Base-by-base conservation (phyloP, 257 asterid genomes). In the Eucommia ulmoides region DNA sequence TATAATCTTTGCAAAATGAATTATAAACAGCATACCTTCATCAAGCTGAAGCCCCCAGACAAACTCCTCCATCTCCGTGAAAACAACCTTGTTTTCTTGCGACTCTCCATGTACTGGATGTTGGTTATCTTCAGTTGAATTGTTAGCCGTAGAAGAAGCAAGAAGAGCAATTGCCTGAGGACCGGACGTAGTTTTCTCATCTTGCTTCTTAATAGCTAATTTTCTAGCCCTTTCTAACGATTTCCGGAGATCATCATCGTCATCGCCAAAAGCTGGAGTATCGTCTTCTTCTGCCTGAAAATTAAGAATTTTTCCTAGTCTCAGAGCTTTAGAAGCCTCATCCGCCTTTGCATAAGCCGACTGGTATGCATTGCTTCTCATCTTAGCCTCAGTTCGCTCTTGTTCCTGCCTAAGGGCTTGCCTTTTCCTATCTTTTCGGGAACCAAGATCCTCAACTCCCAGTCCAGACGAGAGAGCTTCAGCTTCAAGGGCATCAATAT, bases 1-100 rank as follows among this genome's bases (percentile, higher is more conserved):
- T 29, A 29, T 29, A 29, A 29, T 29, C 12, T n/a, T 29, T 29
- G 38, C 8, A 29, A 7, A 42, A 42, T 8, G 20, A 52, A 56
- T 41, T 14, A 19, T 45, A 10, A 41, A 46, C 20, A 8, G 22
- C 33, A 29, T 75, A 82, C 94, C 96, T 77, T 91, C 93, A 65
- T 86, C 86, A 59, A 83, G 88, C 77, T 91, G 95, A 52, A 77
- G 83, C 63, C 95, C 93, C 95, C 92, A 83, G 44, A 91, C 94
- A 75, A 88, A 88, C 71, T 82, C 97, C 67, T 91, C 99, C 95
- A 91, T 83, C 79, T 91, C 96, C 1, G 99, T 73, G 67, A 91
- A 86, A 76, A 81, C 87, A 53, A 91, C 79, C 74, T 79, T 86
- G 68, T 72, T 77, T 67, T 81, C 95, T 42, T 70, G 79, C 58